Evolutionary conservation across 768 basidiomycete species (phyloP).

Genomic region (Mycena haematopus): DNA sequence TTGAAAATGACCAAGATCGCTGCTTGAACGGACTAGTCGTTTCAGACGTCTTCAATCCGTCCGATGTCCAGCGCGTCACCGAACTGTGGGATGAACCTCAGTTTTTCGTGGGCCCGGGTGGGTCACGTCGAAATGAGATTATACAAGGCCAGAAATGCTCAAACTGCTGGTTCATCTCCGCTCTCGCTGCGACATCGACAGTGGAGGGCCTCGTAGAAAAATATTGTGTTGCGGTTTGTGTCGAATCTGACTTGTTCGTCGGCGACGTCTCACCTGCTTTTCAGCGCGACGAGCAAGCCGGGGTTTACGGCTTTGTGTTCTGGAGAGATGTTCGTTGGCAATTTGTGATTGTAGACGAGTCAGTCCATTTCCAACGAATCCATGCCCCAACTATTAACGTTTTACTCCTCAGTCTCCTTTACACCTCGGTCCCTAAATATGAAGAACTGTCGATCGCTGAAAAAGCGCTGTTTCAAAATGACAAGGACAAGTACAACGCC

Average conservation of each 20-base stretch:
- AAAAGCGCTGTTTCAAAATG: constrained; percentile 40
- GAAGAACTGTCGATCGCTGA: constrained; percentile 38
- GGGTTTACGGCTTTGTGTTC: constrained; percentile 46
- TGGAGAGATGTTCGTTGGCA: constrained; percentile 39
- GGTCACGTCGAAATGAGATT: constrained; percentile 36
- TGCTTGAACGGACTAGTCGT: constrained; percentile 38
- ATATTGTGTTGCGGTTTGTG: constrained; percentile 42
- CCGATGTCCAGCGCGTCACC: constrained; percentile 39
- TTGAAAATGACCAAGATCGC: constrained; percentile 38
- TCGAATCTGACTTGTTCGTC: neutral
- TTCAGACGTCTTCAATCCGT: constrained; percentile 32
- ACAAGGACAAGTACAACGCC: constrained; percentile 39
- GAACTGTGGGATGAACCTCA: constrained; percentile 42
- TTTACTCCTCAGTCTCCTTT: constrained; percentile 36
- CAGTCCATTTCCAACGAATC: constrained; percentile 9
- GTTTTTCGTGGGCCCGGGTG: constrained; percentile 35
- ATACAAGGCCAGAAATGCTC: constrained; percentile 40
- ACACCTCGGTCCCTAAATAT: constrained; percentile 39
- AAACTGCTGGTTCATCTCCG: constrained; percentile 45
- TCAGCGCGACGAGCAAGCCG: constrained; percentile 38
- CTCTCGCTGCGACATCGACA: constrained; percentile 38
- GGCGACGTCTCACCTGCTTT: constrained; percentile 4
- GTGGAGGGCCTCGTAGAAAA: constrained; percentile 40
- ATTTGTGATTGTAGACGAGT: constrained; percentile 42
- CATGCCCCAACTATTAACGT: neutral